Conservation (phyloP, 306 rosid species). For the Calophaca sinica region DNA sequence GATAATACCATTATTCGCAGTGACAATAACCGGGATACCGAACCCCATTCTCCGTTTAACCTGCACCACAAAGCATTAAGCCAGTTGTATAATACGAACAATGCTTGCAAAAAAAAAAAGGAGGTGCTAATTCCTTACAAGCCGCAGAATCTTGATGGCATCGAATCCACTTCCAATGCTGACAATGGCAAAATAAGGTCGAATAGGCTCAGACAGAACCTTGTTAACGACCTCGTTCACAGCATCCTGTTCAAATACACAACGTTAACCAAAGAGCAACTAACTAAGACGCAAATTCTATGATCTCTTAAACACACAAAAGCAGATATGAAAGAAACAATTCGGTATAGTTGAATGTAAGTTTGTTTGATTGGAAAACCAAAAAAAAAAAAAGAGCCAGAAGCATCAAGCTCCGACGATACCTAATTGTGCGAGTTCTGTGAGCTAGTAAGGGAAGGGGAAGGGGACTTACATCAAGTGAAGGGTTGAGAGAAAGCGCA, state of each 20-base stretch:
- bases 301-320: background rate
- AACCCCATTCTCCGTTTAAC: conserved; percentile 56
- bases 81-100: conserved; percentile 33
- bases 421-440: background rate
- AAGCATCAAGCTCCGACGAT: background rate
- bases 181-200: conserved; percentile 72
- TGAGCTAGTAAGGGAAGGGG: background rate
- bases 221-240: conserved; percentile 64
- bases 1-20: conserved; percentile 62
- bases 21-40: conserved; percentile 57
- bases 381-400: background rate
- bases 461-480: conserved; percentile 44
- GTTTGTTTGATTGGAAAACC: conserved; percentile 9
- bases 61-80: conserved; percentile 47
- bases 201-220: conserved; percentile 75
- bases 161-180: conserved; percentile 62
- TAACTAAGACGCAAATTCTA: background rate
- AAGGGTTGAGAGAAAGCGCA: conserved; percentile 74
- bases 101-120: background rate
- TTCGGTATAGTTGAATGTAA: background rate
- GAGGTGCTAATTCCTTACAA: conserved; percentile 49
- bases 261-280: conserved; percentile 8
- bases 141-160: conserved; percentile 44
- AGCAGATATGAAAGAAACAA: background rate
- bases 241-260: conserved; percentile 58